These are phyloP conservation scores for Saccharomyces pastorianus DNA, from an alignment of 1,139 yeast genomes.

Conservation along the genomic window DNA sequence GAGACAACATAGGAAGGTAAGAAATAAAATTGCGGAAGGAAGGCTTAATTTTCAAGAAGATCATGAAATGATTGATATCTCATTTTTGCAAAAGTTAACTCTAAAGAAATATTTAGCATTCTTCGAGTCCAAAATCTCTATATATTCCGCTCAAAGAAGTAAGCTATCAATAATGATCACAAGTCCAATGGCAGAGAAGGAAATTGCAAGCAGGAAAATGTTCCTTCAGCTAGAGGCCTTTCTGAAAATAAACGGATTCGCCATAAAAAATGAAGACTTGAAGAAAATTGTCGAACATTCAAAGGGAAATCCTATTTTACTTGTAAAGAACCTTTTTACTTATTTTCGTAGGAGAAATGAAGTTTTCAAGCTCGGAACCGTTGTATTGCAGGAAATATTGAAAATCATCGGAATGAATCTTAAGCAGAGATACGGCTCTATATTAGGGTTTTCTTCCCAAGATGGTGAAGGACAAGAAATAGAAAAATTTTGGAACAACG, in stretches of 20 bases:
- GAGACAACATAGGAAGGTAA: slow-evolving; percentile 38
- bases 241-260: slow-evolving; percentile 38
- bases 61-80: slow-evolving; percentile 33
- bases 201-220: slow-evolving; percentile 30
- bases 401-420: slow-evolving; percentile 12
- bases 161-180: slow-evolving; percentile 37
- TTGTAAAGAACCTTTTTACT: slow-evolving; percentile 36
- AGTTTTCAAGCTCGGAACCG: slow-evolving; percentile 32
- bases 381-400: slow-evolving; percentile 31
- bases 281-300: slow-evolving; percentile 33
- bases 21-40: slow-evolving; percentile 43
- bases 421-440: slow-evolving; percentile 2
- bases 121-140: slow-evolving; percentile 34
- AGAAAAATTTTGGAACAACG: slow-evolving; percentile 2
- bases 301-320: slow-evolving; percentile 31
- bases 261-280: slow-evolving; percentile 35
- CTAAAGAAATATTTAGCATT: slow-evolving; percentile 32
- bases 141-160: slow-evolving; percentile 34
- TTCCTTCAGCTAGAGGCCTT: slow-evolving; percentile 37
- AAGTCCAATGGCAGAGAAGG: slow-evolving; percentile 33
- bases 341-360: slow-evolving; percentile 37
- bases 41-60: slow-evolving; percentile 37
- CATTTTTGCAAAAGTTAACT: slow-evolving; percentile 26
- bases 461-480: background rate
- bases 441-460: background rate